A percentile compares a stretch with the other conserved stretches of the same genome.
These are phyloP conservation scores for Globisporangium uncinulatum DNA, from an alignment of 352 stramenopile genomes.

Conservation along the genomic window DNA sequence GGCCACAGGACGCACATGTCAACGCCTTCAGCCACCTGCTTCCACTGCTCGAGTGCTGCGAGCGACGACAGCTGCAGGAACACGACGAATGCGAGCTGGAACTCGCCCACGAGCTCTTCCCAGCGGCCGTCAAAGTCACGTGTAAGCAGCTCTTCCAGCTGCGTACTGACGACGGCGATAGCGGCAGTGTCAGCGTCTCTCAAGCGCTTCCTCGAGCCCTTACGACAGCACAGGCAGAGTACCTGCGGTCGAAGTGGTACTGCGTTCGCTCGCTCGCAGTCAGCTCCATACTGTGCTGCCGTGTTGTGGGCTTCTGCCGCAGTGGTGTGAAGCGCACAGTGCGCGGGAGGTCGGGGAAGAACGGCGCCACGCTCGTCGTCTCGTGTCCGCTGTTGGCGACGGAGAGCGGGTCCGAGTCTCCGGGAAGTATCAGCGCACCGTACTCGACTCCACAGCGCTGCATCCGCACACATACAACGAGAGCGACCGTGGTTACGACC, in stretches of 20 bases:
- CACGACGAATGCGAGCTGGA: constrained; percentile 92
- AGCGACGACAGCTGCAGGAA: constrained; percentile 94
- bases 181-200: background rate
- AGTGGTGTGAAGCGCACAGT: constrained; percentile 65
- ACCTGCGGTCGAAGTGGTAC: constrained; percentile 82
- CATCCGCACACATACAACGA: background rate
- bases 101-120: constrained; percentile 86
- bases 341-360: constrained; percentile 69
- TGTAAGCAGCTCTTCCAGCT: constrained; percentile 43
- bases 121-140: constrained; percentile 39
- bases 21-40: no score
- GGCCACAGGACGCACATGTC: no score
- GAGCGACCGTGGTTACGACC: no score
- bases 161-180: constrained; percentile 18
- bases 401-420: constrained; percentile 46
- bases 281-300: constrained; percentile 22
- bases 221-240: background rate
- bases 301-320: constrained; percentile 23
- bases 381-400: constrained; percentile 8
- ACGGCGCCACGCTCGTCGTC: constrained; percentile 36
- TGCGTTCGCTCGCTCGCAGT: constrained; percentile 45
- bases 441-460: constrained; percentile 66
- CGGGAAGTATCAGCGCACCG: constrained; percentile 59
- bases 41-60: constrained; percentile 91
- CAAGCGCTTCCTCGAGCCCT: background rate